phyloP scores from a whole-genome alignment of 176 grass and related monocot genomes.

The Juncus inflexus region DNA sequence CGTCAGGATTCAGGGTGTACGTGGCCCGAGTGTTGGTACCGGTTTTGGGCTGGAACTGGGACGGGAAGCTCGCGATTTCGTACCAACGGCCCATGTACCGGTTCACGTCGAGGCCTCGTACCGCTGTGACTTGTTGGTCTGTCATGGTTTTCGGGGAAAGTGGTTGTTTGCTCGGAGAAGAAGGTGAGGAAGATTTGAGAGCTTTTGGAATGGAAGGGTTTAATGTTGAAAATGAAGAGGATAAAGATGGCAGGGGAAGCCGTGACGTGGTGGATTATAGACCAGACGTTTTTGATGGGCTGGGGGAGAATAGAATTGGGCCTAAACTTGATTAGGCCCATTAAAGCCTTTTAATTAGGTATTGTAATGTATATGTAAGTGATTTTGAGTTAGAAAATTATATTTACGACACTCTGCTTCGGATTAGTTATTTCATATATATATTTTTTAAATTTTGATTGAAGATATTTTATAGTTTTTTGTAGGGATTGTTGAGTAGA shows the following conservation, averaged over 20 bases:
- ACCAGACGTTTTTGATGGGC: too few species aligned
- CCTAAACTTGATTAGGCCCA: too few species aligned
- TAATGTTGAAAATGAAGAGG: background rate
- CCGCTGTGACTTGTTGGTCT: conserved; percentile 38
- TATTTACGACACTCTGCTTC: too few species aligned
- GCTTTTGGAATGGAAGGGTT: conserved; percentile 5
- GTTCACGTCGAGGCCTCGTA: conserved; percentile 49
- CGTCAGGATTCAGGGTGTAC: conserved; percentile 49
- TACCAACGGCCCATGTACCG: conserved; percentile 77
- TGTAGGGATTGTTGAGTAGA: too few species aligned
- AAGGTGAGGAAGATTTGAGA: background rate
- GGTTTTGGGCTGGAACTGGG: conserved; percentile 58
- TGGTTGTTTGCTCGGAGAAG: background rate
- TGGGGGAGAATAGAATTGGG: too few species aligned
- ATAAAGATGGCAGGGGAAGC: background rate
- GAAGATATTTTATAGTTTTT: too few species aligned
- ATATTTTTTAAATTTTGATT: too few species aligned
- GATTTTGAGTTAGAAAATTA: too few species aligned
- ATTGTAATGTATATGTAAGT: too few species aligned
- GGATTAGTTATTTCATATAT: too few species aligned
- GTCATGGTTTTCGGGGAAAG: background rate
- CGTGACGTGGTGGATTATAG: too few species aligned
- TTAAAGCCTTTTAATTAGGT: too few species aligned
- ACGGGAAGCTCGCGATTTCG: conserved; percentile 73
- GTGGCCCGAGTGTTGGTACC: conserved; percentile 62